phyloP scores from a whole-genome alignment of 495 filamentous ascomycete genomes.

The Penicillium herquei region DNA sequence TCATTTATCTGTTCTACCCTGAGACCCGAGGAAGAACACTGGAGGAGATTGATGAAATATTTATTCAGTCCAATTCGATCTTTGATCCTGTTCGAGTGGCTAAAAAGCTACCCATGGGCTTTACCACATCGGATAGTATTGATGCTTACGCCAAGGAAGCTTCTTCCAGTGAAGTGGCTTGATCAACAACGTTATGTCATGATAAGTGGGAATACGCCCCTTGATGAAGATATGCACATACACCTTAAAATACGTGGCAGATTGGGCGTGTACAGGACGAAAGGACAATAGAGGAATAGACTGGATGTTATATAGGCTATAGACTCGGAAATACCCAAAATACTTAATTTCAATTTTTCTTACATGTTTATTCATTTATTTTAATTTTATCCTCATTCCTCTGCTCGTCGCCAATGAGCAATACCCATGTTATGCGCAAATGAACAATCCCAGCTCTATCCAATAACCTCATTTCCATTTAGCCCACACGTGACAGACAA shows the following conservation, averaged over 20 bases:
- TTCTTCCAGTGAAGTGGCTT: background rate
- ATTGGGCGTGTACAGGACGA: no score
- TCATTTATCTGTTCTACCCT: conserved; percentile 45
- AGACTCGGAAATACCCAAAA: no score
- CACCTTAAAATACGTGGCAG: background rate
- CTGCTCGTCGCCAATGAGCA: no score
- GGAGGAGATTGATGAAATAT: conserved; percentile 58
- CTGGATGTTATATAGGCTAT: no score
- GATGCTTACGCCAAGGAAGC: conserved; percentile 1
- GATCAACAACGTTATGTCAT: background rate
- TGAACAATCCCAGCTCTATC: no score
- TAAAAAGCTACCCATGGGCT: conserved; percentile 5
- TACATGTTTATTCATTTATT: no score
- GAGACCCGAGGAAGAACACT: conserved; percentile 52
- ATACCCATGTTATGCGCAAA: no score
- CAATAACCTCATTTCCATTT: no score
- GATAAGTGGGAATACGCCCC: background rate
- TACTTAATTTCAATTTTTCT: no score
- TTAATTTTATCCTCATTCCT: no score
- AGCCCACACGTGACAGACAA: background rate
- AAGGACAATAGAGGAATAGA: no score
- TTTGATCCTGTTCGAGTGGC: conserved; percentile 17
- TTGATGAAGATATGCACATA: background rate
- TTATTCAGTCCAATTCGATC: conserved; percentile 11
- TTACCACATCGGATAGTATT: background rate